Base-by-base conservation (phyloP, 805 yeast genomes). In the Candida silvicultrix region DNA sequence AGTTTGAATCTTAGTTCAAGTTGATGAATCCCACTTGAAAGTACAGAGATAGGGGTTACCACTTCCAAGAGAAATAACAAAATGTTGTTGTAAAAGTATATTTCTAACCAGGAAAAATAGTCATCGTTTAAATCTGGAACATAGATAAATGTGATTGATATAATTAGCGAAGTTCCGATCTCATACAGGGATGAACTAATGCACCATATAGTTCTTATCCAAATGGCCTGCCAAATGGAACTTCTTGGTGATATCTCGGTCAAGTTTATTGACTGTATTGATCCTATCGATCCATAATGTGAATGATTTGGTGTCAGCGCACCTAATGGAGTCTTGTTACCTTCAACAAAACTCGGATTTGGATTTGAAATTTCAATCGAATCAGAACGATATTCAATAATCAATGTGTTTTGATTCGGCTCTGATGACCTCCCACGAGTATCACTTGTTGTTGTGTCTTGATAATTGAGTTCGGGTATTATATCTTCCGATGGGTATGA, bases 101-200 rank as follows among this genome's bases (percentile, higher is more conserved):
- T 62, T 43, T 62, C 66, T 7, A 65, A 62, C 2, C 52, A 48
- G 5, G 59, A 53, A 14, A 71, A 63, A 40, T 60, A 55, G 34
- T 64, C 53, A 15, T 55, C 54, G 28, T 57, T 57, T 38, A 69
- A 62, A 2, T 60, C 65, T 3, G 70, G 71, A 1, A 67, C 67
- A 49, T 66, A 70, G 35, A 69, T 66, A 60, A 69, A 69, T 44
- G 69, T 64, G 14, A 69, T 66, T 29, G 73, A 68, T 18, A 67
- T 48, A 3, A 68, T 49, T 22, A 68, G 52, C 2, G 67, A 46
- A 40, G 66, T 60, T 0, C 74, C 75, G 21, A 66, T 58, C 41
- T 58, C 61, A 15, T 55, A 52, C 2, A 54, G 21, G 41, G 49
- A 46, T 18, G 56, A 49, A 18, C 50, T 15, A 2, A 48, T 23